These are phyloP conservation scores for Datura wrightii DNA, from an alignment of 257 asterid species.

Conservation along the genomic window DNA sequence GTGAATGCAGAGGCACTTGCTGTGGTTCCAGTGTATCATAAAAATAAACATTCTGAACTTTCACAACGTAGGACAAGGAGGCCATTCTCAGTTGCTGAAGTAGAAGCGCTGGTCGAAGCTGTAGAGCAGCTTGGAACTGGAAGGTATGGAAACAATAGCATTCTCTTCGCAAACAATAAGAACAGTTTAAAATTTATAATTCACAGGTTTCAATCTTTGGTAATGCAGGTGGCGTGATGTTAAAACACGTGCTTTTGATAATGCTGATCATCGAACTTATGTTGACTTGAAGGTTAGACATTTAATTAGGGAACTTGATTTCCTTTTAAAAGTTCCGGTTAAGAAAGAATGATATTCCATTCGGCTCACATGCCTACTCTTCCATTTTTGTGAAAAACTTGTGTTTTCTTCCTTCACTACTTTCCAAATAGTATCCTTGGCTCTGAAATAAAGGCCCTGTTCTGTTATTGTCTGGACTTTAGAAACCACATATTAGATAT, in stretches of 20 bases:
- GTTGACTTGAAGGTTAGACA: conserved; percentile 35
- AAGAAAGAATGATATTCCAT: background rate
- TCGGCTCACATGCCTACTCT: background rate
- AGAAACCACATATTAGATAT: background rate
- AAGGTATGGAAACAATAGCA: background rate
- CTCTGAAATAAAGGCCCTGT: background rate
- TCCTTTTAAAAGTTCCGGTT: background rate
- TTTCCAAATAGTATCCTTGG: background rate
- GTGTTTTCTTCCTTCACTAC: background rate
- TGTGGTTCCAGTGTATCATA: too few species aligned
- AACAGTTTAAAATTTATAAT: background rate
- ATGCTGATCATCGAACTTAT: conserved; percentile 33
- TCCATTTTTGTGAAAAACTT: background rate
- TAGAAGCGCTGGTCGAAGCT: too few species aligned
- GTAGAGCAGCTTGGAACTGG: too few species aligned
- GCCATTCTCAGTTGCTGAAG: too few species aligned
- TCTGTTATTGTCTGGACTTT: background rate
- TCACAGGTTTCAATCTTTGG: background rate
- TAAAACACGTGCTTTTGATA: conserved; percentile 21
- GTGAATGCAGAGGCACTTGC: too few species aligned
- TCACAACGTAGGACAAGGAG: too few species aligned
- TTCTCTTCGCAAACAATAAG: background rate
- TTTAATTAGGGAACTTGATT: background rate
- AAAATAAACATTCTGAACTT: too few species aligned
- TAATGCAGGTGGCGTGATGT: conserved; percentile 33